phyloP scores from a whole-genome alignment of 768 basidiomycete genomes.

The Lactarius evosmus region DNA sequence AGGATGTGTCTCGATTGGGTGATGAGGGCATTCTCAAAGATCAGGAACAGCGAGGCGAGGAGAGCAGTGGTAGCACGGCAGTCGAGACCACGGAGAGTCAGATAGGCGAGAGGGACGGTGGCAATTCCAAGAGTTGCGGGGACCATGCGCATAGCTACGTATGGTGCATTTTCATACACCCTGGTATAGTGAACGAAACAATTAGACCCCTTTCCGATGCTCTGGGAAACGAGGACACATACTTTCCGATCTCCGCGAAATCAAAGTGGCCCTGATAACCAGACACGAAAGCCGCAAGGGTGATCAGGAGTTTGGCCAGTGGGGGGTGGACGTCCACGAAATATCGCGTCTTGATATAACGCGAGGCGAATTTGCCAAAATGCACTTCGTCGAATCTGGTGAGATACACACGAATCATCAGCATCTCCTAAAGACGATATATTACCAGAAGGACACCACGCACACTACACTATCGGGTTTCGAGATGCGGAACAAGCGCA shows the following conservation, averaged over 20 bases:
- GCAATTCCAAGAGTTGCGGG: slow-evolving; percentile 87
- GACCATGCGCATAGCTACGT: slow-evolving; percentile 95
- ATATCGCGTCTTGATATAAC: slow-evolving; percentile 90
- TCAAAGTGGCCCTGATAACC: slow-evolving; percentile 94
- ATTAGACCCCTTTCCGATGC: not conserved
- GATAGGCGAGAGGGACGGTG: slow-evolving; percentile 86
- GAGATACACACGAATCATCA: not conserved
- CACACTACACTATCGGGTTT: slow-evolving; percentile 91
- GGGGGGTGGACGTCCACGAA: slow-evolving; percentile 98
- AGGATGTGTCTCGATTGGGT: slow-evolving; percentile 97
- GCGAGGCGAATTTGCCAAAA: slow-evolving; percentile 94
- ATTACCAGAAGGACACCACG: slow-evolving; percentile 37
- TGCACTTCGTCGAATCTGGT: slow-evolving; percentile 95
- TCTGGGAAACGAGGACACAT: slow-evolving; percentile 33
- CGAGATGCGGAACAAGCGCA: slow-evolving; percentile 83
- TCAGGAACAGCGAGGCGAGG: slow-evolving; percentile 86
- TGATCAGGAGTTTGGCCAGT: slow-evolving; percentile 92
- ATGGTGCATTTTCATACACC: slow-evolving; percentile 83
- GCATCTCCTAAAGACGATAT: not conserved
- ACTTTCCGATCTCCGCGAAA: slow-evolving; percentile 98
- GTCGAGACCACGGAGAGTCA: slow-evolving; percentile 90
- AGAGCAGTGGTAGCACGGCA: slow-evolving; percentile 90
- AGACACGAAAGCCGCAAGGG: slow-evolving; percentile 79
- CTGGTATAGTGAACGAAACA: slow-evolving; percentile 39
- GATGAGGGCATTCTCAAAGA: slow-evolving; percentile 94